Percentiles rank a stretch among this genome's conserved stretches.
Conservation (phyloP, 2,329 filamentous ascomycete species). For the Cadophora sp. region DNA sequence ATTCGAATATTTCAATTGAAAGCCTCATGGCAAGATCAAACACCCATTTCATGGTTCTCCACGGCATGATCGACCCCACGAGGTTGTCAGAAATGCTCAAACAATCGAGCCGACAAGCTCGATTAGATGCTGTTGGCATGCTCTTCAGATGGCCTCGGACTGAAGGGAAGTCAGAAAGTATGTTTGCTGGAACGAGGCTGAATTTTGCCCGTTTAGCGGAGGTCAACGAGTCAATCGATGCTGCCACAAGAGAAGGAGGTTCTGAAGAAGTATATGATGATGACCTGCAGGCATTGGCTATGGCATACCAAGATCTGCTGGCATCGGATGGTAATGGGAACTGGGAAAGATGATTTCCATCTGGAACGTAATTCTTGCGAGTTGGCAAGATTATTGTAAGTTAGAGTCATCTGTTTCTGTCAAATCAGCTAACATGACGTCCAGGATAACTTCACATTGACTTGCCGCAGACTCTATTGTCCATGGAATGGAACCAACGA, state of each 20-base stretch:
- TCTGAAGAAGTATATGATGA: not conserved
- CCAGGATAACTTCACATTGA: not conserved
- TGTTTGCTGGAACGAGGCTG: not conserved
- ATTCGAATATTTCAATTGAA: not conserved
- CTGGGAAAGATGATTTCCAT: not conserved
- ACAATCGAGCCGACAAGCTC: not conserved
- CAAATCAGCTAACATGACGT: not conserved
- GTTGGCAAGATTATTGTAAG: not conserved
- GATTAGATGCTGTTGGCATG: not conserved
- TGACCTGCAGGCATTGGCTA: not conserved
- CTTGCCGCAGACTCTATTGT: too few species aligned
- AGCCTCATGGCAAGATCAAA: not conserved
- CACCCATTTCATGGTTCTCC: not conserved
- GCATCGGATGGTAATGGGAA: not conserved
- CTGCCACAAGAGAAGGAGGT: not conserved
- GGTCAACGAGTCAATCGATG: not conserved
- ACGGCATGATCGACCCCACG: not conserved
- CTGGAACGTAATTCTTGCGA: too few species aligned
- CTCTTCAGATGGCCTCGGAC: slow-evolving; percentile 4
- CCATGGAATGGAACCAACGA: too few species aligned
- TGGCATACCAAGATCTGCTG: not conserved
- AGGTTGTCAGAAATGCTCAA: not conserved
- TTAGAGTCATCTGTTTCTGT: not conserved
- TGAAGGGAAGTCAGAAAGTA: not conserved
- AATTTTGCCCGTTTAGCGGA: not conserved